Base-by-base conservation (phyloP, 345 rosid genomes). In the Streptanthus diversifolius region DNA sequence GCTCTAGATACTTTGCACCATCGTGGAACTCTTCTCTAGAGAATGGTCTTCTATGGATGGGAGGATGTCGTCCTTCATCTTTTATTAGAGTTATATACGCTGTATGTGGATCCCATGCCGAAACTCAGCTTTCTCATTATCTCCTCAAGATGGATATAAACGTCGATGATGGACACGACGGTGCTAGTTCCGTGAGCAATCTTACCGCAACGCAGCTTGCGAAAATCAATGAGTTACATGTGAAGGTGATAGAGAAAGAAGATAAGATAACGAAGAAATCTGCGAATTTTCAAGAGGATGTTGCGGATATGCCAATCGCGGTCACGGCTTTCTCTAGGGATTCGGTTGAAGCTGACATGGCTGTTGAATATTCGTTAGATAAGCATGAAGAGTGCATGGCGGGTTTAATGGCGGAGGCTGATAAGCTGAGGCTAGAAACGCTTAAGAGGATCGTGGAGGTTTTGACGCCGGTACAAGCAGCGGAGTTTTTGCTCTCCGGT, bases 1-100 rank as follows among this genome's bases (percentile, higher is more conserved):
- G 63, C n/a, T 71, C 77, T 0, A 27, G 36, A 49, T 78, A 69
- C 45, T 69, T 87, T 55, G 71, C 80, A 2, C 87, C 85, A 0
- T 1, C 69, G 3, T 81, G 82, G 84, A 74, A 80, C 72, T 76
- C 82, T 19, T 30, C 84, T 39, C 25, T 81, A 17, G 86, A 82
- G 80, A 82, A 82, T 43, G 80, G 85, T 36, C 47, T 80, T 17
- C 52, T 81, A 21, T 81, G 87, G 83, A 51, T 83, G 17, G 85
- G 74, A 3, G 87, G 86, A 0, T 87, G 85, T 71, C 68, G 86
- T 27, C 88, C 89, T 29, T 70, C 89, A 1, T 72, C 72, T 13
- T 80, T 39, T 66, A 27, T 84, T 36, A 68, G 85, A 32, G 67
- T 84, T 17, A n/a, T 81, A 0, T 83, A 81, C 29, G 71, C 73